Conservation (phyloP, 441 rosid genomes). For the Populus tomentosa region DNA sequence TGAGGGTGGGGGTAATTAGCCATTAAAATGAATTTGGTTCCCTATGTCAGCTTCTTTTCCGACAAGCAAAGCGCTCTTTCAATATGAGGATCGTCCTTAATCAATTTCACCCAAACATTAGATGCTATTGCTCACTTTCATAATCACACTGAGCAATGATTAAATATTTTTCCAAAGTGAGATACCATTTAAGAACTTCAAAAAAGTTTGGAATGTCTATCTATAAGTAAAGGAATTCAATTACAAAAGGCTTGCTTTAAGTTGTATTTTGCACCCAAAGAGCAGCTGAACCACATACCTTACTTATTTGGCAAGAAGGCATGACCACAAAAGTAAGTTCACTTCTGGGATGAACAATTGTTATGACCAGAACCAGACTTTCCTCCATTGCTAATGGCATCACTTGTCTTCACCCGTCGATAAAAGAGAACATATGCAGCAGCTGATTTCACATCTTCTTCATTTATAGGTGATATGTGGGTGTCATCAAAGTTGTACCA, state of each 20-base stretch:
- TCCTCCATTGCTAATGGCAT: constrained; percentile 32
- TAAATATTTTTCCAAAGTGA: neutral
- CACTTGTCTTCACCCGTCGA: constrained; percentile 55
- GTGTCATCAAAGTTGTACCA: constrained; percentile 97
- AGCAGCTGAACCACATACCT: constrained; percentile 7
- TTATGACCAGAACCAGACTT: constrained; percentile 25
- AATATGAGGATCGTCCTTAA: neutral
- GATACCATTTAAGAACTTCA: neutral
- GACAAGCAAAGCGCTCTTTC: neutral
- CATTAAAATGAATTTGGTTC: neutral
- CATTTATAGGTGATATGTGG: constrained; percentile 76
- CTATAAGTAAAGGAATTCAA: neutral
- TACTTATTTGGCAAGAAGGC: constrained; percentile 10
- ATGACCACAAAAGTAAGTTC: constrained; percentile 5
- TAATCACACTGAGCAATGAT: neutral
- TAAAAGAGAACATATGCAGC: constrained; percentile 96
- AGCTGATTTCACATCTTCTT: constrained; percentile 83
- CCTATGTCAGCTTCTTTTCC: neutral
- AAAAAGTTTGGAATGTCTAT: neutral
- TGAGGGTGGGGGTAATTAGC: neutral
- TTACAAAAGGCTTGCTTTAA: neutral
- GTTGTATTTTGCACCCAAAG: neutral
- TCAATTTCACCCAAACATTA: neutral
- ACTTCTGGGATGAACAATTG: constrained; percentile 24
- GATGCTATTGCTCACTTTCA: neutral